These are phyloP conservation scores for Suillus ampliporus DNA, from an alignment of 768 basidiomycete species.

Conservation along the genomic window DNA sequence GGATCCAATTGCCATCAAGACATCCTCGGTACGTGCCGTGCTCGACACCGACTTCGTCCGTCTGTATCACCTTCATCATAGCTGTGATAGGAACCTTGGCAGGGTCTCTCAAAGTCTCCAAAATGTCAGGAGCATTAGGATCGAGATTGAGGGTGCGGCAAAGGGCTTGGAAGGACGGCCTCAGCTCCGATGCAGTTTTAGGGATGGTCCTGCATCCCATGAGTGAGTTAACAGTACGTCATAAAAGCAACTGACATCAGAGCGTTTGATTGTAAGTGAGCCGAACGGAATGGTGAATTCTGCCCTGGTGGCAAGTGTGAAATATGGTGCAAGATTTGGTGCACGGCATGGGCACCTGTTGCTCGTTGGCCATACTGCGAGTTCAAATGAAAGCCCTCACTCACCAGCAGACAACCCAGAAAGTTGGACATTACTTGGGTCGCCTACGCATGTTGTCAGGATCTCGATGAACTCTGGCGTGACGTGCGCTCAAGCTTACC, in stretches of 20 bases:
- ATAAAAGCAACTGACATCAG: constrained; percentile 54
- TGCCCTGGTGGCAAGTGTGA: constrained; percentile 62
- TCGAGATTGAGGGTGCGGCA: constrained; percentile 62
- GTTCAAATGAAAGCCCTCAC: background rate
- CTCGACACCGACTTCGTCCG: constrained; percentile 53
- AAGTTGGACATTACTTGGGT: constrained; percentile 64
- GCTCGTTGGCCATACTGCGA: background rate
- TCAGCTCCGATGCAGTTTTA: constrained; percentile 61
- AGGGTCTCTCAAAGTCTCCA: constrained; percentile 58
- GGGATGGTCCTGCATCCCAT: constrained; percentile 52
- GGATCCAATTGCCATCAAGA: constrained; percentile 64
- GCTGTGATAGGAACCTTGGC: constrained; percentile 49
- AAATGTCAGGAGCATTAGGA: constrained; percentile 52
- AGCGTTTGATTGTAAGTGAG: constrained; percentile 75
- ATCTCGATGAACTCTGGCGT: background rate
- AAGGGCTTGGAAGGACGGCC: constrained; percentile 67
- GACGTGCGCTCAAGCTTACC: constrained; percentile 47
- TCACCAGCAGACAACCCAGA: constrained; percentile 76
- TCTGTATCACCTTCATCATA: constrained; percentile 65
- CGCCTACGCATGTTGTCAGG: constrained; percentile 44
- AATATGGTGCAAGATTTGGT: constrained; percentile 73
- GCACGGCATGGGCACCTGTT: constrained; percentile 73
- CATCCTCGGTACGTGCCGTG: constrained; percentile 74
- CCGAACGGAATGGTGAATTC: constrained; percentile 68
- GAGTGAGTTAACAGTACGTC: background rate